These are phyloP conservation scores for Ophiocytium majus DNA, from an alignment of 352 stramenopile genomes.

Conservation along the genomic window DNA sequence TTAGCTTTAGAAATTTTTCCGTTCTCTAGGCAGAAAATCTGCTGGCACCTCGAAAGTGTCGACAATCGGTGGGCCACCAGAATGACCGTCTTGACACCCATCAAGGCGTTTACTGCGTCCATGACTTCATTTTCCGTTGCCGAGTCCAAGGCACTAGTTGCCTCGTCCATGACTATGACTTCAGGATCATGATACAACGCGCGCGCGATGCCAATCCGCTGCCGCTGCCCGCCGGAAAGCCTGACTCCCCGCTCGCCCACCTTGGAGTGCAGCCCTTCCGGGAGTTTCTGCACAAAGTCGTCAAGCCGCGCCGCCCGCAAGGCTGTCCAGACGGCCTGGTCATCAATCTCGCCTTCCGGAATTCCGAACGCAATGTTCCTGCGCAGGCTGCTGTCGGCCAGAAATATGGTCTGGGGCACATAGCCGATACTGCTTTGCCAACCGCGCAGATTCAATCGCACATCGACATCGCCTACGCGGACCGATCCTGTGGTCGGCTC, in stretches of 20 bases:
- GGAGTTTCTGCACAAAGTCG: constrained; percentile 2
- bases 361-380: constrained; percentile 4
- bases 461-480: not conserved
- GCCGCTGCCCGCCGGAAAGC: constrained; percentile 57
- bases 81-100: not conserved
- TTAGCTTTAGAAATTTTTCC: not conserved
- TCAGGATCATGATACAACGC: constrained; percentile 52
- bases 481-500: not conserved
- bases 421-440: constrained; percentile 1
- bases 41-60: not conserved
- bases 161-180: constrained; percentile 58
- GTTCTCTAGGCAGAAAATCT: not conserved
- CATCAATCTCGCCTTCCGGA: constrained; percentile 1
- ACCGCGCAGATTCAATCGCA: not conserved
- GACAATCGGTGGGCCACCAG: not conserved
- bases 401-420: not conserved
- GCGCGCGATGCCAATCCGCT: constrained; percentile 56
- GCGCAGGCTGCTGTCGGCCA: not conserved
- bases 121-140: not conserved
- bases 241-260: constrained; percentile 28
- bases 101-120: not conserved
- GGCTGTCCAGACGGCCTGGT: not conserved
- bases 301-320: not conserved
- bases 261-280: not conserved
- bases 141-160: constrained; percentile 57